Evolutionary conservation across 106 monocot species (phyloP).

Genomic region (Platanthera guangdongensis): DNA sequence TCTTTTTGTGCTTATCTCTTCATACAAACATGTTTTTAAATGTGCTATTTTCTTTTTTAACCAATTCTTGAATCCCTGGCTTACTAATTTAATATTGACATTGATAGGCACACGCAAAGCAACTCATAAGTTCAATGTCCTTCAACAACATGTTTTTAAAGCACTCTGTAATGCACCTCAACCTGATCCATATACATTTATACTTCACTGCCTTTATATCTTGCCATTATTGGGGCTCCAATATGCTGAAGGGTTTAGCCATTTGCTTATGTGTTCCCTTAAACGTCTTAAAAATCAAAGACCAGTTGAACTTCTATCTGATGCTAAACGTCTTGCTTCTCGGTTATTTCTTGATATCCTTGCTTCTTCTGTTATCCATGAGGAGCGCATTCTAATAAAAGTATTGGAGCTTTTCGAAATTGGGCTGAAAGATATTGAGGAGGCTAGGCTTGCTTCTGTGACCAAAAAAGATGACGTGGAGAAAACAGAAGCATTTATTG

Average conservation of each 20-base stretch:
- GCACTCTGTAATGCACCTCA: conserved; percentile 53
- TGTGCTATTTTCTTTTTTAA: not conserved
- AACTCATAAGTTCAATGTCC: conserved; percentile 65
- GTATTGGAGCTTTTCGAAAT: conserved; percentile 64
- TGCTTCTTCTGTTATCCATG: conserved; percentile 42
- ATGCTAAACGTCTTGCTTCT: conserved; percentile 58
- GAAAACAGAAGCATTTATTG: conserved; percentile 34
- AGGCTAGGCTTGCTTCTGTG: conserved; percentile 33
- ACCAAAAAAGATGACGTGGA: conserved; percentile 28
- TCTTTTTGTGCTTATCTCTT: not conserved
- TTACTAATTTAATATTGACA: not conserved
- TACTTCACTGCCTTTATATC: conserved; percentile 73
- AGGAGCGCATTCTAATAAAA: conserved; percentile 78
- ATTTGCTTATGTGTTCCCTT: conserved; percentile 74
- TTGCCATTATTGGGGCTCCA: conserved; percentile 63
- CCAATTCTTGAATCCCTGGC: not conserved
- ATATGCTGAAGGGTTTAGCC: conserved; percentile 88
- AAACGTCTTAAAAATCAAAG: conserved; percentile 41
- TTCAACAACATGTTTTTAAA: conserved; percentile 58
- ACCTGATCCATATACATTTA: conserved; percentile 60
- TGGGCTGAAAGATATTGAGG: conserved; percentile 60
- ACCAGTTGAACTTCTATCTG: conserved; percentile 27
- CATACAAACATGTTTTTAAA: not conserved
- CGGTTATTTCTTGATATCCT: conserved; percentile 60
- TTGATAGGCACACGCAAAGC: conserved; percentile 68